Evolutionary conservation across 352 stramenopile species (phyloP), one percentile per base, ranked within the genome.

Genomic region (Aphanomyces astaci): DNA sequence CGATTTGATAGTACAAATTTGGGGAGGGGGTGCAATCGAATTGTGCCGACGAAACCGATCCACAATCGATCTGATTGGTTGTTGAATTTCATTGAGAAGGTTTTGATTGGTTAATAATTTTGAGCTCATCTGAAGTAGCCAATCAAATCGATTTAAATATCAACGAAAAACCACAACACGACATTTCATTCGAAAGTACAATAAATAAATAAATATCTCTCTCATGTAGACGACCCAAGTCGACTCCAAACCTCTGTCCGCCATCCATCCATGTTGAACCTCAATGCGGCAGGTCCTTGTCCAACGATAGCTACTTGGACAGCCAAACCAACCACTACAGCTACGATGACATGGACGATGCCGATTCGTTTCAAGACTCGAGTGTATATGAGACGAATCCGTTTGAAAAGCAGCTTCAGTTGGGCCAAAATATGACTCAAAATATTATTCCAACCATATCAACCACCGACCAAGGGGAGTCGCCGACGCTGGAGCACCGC

Each of bases 371-470:
- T 13, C 17, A 22, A 15, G 51, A 59, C 30, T 59, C 51, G 27
- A 68, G 62, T 33, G 36, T 59, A 45, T 68, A 68, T 45, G 62
- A 68, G 51, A 68, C 43, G 3, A 68, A 68, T 32, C 62, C 62
- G 51, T 68, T 68, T 36, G 59, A 54, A 30, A 32, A 36, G 46
- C 46, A 52, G 33, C 10, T 36, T 0, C 59, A 66, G 15, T 1
- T n/a, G n/a, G n/a, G n/a, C n/a, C n/a, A n/a, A n/a, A n/a, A n/a
- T n/a, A n/a, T n/a, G n/a, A n/a, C n/a, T n/a, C n/a, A n/a, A n/a
- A n/a, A n/a, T n/a, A n/a, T n/a, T n/a, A n/a, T n/a, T 51, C 25
- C 51, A 39, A 2, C 30, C 27, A 17, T 0, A 32, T 11, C 10
- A 15, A 30, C 60, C 27, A 25, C 13, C 45, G 45, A 5, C 9